Percentiles rank a stretch among this genome's conserved stretches.
Conservation (phyloP, 208 protist species). For the Crithidia sp. region DNA sequence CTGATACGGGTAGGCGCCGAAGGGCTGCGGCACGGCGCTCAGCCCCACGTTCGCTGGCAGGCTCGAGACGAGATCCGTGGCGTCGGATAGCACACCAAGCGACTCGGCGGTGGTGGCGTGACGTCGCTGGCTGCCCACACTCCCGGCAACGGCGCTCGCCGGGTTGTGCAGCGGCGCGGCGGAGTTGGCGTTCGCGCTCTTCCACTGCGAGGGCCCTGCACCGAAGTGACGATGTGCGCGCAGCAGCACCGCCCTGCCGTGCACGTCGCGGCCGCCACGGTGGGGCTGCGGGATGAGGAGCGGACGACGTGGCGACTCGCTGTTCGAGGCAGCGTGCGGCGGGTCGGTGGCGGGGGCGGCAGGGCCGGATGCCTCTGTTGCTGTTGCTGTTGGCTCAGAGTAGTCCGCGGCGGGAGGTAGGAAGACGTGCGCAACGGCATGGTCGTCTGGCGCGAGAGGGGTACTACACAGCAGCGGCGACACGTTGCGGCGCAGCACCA, state of each 20-base stretch:
- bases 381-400: neutral
- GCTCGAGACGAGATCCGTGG: neutral
- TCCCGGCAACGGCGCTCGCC: neutral
- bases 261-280: neutral
- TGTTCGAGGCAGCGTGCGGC: neutral
- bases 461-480: neutral
- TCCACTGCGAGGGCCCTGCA: neutral
- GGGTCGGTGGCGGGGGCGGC: neutral
- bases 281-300: slow-evolving; percentile 22
- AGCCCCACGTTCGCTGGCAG: neutral
- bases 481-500: neutral
- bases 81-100: neutral
- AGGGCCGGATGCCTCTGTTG: neutral
- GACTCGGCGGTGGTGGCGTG: neutral
- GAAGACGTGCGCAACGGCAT: slow-evolving; percentile 2
- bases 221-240: slow-evolving; percentile 5
- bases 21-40: slow-evolving; percentile 12
- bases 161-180: neutral
- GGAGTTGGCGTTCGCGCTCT: neutral
- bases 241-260: slow-evolving; percentile 8
- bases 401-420: no score
- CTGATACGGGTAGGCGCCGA: slow-evolving; percentile 22
- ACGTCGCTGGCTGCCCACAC: neutral
- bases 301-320: neutral
- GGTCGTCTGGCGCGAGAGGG: slow-evolving; percentile 1